Conservation (phyloP, 257 asterid species). For the Solanum arcanum region DNA sequence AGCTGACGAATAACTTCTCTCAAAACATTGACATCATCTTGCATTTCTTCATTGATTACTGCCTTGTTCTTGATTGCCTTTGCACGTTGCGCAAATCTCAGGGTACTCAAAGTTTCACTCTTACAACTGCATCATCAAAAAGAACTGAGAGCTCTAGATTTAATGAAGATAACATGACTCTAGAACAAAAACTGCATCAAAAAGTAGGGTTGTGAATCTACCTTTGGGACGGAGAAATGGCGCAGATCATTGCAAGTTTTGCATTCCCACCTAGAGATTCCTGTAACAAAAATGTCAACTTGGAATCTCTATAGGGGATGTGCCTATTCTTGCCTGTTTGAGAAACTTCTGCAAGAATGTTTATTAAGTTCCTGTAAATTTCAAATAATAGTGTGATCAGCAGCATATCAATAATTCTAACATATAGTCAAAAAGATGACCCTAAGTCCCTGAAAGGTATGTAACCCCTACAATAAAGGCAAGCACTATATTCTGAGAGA, state of each 20-base stretch:
- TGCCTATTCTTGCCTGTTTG: conserved; percentile 95
- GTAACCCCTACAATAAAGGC: background rate
- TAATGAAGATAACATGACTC: background rate
- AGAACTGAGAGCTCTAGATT: background rate
- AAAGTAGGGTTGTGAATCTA: conserved; percentile 11
- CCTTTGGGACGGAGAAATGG: conserved; percentile 90
- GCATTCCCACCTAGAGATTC: conserved; percentile 99
- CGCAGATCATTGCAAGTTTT: conserved; percentile 94
- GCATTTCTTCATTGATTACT: conserved; percentile 85
- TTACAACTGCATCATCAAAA: conserved; percentile 56
- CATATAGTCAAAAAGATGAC: background rate
- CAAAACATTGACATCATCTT: conserved; percentile 80
- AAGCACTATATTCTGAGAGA: background rate
- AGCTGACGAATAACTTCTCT: conserved; percentile 83
- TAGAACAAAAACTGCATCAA: background rate
- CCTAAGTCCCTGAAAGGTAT: background rate
- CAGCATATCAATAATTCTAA: background rate
- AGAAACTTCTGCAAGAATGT: conserved; percentile 96
- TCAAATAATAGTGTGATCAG: conserved; percentile 12
- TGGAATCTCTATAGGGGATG: conserved; percentile 96
- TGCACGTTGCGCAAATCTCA: conserved; percentile 98
- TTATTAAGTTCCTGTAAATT: conserved; percentile 74
- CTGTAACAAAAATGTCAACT: conserved; percentile 89
- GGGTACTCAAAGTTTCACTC: conserved; percentile 85
- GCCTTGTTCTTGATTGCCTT: conserved; percentile 97